Percentiles rank a stretch among this genome's conserved stretches.
These are phyloP conservation scores for Botryotinia calthae DNA, from an alignment of 2,329 filamentous ascomycete genomes.

Conservation along the genomic window DNA sequence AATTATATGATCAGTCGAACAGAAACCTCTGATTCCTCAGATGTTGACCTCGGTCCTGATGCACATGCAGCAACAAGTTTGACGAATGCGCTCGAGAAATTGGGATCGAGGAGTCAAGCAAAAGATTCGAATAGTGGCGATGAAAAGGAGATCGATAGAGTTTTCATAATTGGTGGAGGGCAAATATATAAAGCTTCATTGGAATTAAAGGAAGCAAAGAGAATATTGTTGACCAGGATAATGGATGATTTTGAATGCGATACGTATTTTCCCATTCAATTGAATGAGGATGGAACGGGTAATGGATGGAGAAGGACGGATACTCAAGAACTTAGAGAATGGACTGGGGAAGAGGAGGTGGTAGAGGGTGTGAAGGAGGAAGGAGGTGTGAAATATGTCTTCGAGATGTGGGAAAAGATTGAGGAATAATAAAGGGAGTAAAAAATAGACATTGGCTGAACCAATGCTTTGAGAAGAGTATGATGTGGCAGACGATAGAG, in stretches of 20 bases:
- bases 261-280: slow-evolving; percentile 64
- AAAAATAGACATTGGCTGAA: no score
- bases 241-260: slow-evolving; percentile 71
- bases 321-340: slow-evolving; percentile 55
- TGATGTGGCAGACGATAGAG: not conserved
- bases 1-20: slow-evolving; percentile 72
- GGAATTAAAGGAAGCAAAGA: slow-evolving; percentile 52
- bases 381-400: slow-evolving; percentile 63
- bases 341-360: slow-evolving; percentile 61
- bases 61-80: slow-evolving; percentile 6
- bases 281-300: slow-evolving; percentile 41
- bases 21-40: not conserved
- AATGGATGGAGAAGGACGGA: slow-evolving; percentile 54
- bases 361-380: slow-evolving; percentile 58
- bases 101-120: slow-evolving; percentile 1
- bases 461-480: not conserved
- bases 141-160: slow-evolving; percentile 5
- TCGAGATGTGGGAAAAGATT: slow-evolving; percentile 68
- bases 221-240: slow-evolving; percentile 70
- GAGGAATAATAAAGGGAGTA: not conserved
- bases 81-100: not conserved
- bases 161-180: slow-evolving; percentile 87
- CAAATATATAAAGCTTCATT: slow-evolving; percentile 79
- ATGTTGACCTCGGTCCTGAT: not conserved
- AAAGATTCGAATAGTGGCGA: not conserved